Percentiles rank a stretch among this genome's conserved stretches.
phyloP scores from a whole-genome alignment of 2,329 filamentous ascomycete species.

The Penicillium sp. region DNA sequence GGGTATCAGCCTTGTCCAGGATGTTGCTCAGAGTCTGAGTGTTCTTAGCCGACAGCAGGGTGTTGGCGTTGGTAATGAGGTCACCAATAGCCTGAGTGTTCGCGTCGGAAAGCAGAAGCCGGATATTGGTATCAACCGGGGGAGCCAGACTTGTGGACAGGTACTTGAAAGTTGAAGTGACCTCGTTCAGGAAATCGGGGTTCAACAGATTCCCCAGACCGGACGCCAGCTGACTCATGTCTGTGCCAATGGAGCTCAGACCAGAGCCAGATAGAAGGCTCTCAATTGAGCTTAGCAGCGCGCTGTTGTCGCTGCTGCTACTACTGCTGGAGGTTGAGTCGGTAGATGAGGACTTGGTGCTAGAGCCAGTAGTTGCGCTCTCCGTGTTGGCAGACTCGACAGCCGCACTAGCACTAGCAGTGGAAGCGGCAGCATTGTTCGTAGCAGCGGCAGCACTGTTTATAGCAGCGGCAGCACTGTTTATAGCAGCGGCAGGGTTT shows the following conservation, averaged over 20 bases:
- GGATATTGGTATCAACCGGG: constrained; percentile 25
- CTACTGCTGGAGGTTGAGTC: background rate
- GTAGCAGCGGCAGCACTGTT: background rate
- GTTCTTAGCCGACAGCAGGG: constrained; percentile 22
- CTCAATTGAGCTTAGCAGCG: constrained; percentile 4
- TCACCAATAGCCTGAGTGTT: constrained; percentile 27
- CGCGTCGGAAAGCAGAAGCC: constrained; percentile 13
- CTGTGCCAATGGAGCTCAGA: background rate
- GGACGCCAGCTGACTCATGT: constrained; percentile 7
- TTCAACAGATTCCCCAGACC: constrained; percentile 17
- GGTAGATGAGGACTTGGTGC: constrained; percentile 10
- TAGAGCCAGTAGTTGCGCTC: constrained; percentile 7
- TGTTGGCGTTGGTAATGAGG: constrained; percentile 25
- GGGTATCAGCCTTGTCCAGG: constrained; percentile 17
- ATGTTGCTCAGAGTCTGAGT: constrained; percentile 20
- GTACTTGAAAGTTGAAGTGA: constrained; percentile 26
- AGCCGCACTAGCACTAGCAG: background rate
- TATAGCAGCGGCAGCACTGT: background rate
- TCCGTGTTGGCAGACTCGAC: background rate
- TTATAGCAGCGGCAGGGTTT: constrained; percentile 6
- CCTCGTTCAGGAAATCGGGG: constrained; percentile 20
- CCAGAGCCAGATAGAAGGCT: constrained; percentile 2
- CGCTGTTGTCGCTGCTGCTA: background rate
- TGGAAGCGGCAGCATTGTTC: background rate
- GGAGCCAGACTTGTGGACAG: constrained; percentile 26